phyloP scores from a whole-genome alignment of 2,329 filamentous ascomycete genomes.

The Stenocarpella maydis region DNA sequence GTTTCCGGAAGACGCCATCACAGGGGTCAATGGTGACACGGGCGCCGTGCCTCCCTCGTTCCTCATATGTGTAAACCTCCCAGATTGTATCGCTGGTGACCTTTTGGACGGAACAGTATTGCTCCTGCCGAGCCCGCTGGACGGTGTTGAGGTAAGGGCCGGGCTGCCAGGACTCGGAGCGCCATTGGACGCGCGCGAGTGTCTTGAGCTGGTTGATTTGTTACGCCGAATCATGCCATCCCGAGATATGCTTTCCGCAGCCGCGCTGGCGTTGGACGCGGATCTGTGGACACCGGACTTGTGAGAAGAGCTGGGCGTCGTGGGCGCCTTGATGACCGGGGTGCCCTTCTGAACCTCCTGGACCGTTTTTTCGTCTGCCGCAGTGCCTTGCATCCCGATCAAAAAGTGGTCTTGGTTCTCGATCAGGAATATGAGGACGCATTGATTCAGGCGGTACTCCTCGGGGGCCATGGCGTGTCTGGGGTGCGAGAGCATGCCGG shows the following conservation, averaged over 20 bases:
- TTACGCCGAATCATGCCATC: conserved; percentile 84
- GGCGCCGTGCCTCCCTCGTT: conserved; percentile 43
- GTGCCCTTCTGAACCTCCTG: conserved; percentile 75
- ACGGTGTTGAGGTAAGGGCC: conserved; percentile 60
- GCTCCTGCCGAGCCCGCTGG: conserved; percentile 69
- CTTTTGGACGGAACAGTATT: conserved; percentile 95
- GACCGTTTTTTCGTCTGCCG: conserved; percentile 83
- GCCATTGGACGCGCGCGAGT: conserved; percentile 78
- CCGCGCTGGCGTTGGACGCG: conserved; percentile 86
- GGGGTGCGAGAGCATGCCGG: conserved; percentile 93
- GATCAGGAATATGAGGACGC: conserved; percentile 96
- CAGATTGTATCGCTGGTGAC: conserved; percentile 74
- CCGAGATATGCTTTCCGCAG: conserved; percentile 84
- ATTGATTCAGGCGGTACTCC: conserved; percentile 94
- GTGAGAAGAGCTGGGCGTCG: conserved; percentile 59
- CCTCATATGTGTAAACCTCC: conserved; percentile 66
- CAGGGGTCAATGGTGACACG: conserved; percentile 46
- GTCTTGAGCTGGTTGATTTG: conserved; percentile 89
- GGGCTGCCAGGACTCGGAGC: conserved; percentile 75
- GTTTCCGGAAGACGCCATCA: conserved; percentile 55
- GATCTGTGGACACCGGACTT: conserved; percentile 74
- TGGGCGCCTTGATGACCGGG: conserved; percentile 57
- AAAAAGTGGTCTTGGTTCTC: conserved; percentile 99
- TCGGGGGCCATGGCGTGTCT: conserved; percentile 93
- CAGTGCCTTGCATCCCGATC: conserved; percentile 98